Evolutionary conservation across 2,329 filamentous ascomycete species (phyloP).

Genomic region (Torrubiella hemipterigena): DNA sequence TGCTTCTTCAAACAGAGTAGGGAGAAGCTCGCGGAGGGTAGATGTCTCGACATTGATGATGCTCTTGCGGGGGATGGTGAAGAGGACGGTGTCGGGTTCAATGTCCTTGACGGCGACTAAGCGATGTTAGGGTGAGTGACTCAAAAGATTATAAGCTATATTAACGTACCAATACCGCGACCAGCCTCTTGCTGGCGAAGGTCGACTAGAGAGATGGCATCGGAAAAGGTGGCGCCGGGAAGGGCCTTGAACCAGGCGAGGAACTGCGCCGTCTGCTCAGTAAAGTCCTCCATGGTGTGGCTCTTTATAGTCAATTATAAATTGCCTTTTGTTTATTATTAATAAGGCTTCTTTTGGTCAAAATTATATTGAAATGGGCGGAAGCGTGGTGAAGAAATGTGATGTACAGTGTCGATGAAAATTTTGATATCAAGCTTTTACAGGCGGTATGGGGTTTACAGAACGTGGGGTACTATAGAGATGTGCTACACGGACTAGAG

Average conservation of each 20-base stretch:
- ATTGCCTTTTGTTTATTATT: too few relatives aligned
- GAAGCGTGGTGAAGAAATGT: too few relatives aligned
- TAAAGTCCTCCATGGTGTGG: conserved; percentile 26
- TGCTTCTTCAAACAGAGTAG: conserved; percentile 35
- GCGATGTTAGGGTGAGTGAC: conserved; percentile 6
- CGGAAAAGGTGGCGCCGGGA: conserved; percentile 41
- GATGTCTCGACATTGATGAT: conserved; percentile 68
- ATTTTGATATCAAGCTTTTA: too few relatives aligned
- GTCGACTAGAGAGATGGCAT: conserved; percentile 39
- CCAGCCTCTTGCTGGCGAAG: conserved; percentile 37
- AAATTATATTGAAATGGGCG: too few relatives aligned
- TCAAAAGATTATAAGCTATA: conserved; percentile 1
- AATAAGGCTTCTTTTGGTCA: too few relatives aligned
- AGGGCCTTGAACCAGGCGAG: conserved; percentile 40
- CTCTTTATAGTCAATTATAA: too few relatives aligned
- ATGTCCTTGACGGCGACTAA: conserved; percentile 63
- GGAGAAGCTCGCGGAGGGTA: conserved; percentile 44
- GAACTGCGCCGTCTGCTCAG: conserved; percentile 31
- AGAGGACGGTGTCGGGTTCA: conserved; percentile 61
- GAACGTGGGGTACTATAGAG: too few relatives aligned
- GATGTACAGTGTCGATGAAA: too few relatives aligned
- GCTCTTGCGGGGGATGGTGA: conserved; percentile 60
- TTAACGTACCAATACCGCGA: conserved; percentile 38
- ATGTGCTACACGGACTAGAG: too few relatives aligned
- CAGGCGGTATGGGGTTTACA: too few relatives aligned